Percentiles rank a stretch among this genome's conserved stretches.
Conservation (phyloP, 768 basidiomycete species). For the Xerocomus spinulosus region DNA sequence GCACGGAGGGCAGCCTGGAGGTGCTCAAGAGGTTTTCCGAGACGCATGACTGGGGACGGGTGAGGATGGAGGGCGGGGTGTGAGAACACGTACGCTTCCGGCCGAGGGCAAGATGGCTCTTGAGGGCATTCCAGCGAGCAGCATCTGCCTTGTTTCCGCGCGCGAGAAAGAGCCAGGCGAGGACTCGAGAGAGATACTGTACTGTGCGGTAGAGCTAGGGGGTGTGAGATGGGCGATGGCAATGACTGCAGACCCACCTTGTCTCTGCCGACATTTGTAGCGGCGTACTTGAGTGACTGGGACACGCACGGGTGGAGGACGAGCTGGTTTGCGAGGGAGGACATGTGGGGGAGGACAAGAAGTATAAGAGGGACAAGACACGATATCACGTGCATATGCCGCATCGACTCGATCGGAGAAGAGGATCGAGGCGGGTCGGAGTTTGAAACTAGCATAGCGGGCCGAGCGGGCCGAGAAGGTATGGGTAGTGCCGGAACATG, state of each 20-base stretch:
- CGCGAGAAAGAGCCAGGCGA: constrained; percentile 74
- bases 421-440: background rate
- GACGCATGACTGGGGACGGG: constrained; percentile 65
- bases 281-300: constrained; percentile 68
- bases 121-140: constrained; percentile 77
- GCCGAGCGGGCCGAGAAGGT: background rate
- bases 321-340: constrained; percentile 61
- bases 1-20: constrained; percentile 84
- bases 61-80: background rate
- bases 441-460: background rate
- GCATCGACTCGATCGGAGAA: constrained; percentile 3
- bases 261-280: constrained; percentile 84
- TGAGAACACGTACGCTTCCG: constrained; percentile 62
- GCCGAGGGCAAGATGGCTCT: constrained; percentile 75
- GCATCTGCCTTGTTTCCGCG: constrained; percentile 69
- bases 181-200: constrained; percentile 88
- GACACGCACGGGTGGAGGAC: constrained; percentile 82
- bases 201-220: constrained; percentile 78
- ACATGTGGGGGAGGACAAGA: constrained; percentile 16
- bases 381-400: constrained; percentile 26
- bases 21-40: constrained; percentile 93
- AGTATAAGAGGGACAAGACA: background rate
- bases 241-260: constrained; percentile 59
- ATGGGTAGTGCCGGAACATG: constrained; percentile 10
- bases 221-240: background rate